phyloP scores from a whole-genome alignment of 805 yeast species.

The Ogataea ramenticola region DNA sequence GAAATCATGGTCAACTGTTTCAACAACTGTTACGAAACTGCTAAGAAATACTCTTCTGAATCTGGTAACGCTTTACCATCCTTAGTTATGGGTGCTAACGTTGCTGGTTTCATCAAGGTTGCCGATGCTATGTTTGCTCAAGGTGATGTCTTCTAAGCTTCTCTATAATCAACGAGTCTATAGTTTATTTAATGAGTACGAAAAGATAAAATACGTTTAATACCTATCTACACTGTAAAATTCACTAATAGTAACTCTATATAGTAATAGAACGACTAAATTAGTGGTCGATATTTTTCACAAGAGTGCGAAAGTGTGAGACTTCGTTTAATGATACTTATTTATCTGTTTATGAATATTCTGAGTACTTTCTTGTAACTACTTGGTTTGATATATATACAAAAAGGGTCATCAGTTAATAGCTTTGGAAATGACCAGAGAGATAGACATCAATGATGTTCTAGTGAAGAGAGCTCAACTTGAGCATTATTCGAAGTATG shows the following conservation, averaged over 20 bases:
- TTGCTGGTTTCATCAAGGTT: slow-evolving; percentile 98
- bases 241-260: neutral
- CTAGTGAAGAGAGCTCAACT: slow-evolving; percentile 16
- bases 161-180: neutral
- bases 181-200: neutral
- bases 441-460: slow-evolving; percentile 14
- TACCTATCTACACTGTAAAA: too few relatives aligned
- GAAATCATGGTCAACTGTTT: slow-evolving; percentile 90
- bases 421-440: slow-evolving; percentile 4
- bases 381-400: too few relatives aligned
- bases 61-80: slow-evolving; percentile 73
- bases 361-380: too few relatives aligned
- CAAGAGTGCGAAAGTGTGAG: neutral
- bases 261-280: neutral
- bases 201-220: neutral
- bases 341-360: too few relatives aligned
- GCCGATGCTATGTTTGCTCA: slow-evolving; percentile 98
- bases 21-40: slow-evolving; percentile 86
- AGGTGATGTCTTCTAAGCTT: slow-evolving; percentile 61
- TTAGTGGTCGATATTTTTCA: too few relatives aligned
- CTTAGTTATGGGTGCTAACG: slow-evolving; percentile 96
- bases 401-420: neutral
- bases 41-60: slow-evolving; percentile 71
- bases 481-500: slow-evolving; percentile 6
- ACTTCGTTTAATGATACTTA: too few relatives aligned